A percentile compares a stretch with the other conserved stretches of the same genome.
Evolutionary conservation across 2,329 filamentous ascomycete species (phyloP).

Genomic region (Botryotinia globosa): DNA sequence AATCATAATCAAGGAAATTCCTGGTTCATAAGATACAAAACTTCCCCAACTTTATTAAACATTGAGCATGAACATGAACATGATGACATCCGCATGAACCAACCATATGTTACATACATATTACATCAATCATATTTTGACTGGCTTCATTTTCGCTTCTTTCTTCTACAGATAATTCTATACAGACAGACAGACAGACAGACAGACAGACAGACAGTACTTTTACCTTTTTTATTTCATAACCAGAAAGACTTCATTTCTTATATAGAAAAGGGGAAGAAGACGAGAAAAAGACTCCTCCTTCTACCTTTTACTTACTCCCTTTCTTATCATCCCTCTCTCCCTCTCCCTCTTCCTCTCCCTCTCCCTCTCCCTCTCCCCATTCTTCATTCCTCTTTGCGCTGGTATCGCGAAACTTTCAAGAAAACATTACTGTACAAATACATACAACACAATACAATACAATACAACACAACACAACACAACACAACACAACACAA

Average conservation of each 20-base stretch:
- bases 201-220: too few species aligned
- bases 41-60: not conserved
- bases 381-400: conserved; percentile 16
- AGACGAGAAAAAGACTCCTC: not conserved
- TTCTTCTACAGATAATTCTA: not conserved
- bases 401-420: conserved; percentile 15
- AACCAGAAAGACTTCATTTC: not conserved
- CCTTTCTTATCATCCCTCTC: not conserved
- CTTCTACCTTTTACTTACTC: not conserved
- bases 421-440: not conserved
- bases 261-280: not conserved
- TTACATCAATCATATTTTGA: not conserved
- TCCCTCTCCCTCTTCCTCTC: not conserved
- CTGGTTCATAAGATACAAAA: not conserved
- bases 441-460: not conserved
- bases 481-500: not conserved
- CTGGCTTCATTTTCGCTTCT: not conserved
- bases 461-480: not conserved
- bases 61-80: not conserved
- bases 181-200: too few species aligned
- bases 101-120: not conserved
- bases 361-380: not conserved
- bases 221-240: not conserved
- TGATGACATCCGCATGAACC: conserved; percentile 10
- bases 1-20: not conserved